phyloP scores from a whole-genome alignment of 2,329 filamentous ascomycete species.

The Endoconidiophora laricicola region DNA sequence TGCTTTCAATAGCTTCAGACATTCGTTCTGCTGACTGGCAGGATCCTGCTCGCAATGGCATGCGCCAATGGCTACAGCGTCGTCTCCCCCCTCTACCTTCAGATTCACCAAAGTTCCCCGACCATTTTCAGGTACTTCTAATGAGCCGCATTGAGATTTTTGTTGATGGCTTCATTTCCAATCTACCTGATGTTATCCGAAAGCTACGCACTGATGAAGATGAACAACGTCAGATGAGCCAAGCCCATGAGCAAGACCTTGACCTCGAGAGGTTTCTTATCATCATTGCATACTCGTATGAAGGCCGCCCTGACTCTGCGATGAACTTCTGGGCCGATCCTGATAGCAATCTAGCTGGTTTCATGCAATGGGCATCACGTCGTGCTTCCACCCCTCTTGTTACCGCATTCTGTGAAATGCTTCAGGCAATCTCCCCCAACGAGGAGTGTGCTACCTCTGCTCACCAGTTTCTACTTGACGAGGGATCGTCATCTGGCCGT shows the following conservation, averaged over 20 bases:
- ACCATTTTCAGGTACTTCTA: conserved; percentile 53
- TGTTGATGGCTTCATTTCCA: conserved; percentile 82
- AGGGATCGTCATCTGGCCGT: conserved; percentile 54
- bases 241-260: conserved; percentile 48
- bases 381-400: conserved; percentile 90
- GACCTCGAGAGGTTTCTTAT: conserved; percentile 82
- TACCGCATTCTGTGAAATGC: conserved; percentile 91
- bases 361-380: conserved; percentile 92
- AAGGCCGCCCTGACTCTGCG: conserved; percentile 68
- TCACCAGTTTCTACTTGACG: conserved; percentile 79
- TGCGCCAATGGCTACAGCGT: conserved; percentile 68
- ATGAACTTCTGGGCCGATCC: conserved; percentile 83
- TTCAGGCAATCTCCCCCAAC: conserved; percentile 73
- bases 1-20: conserved; percentile 70
- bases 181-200: conserved; percentile 82
- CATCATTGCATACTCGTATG: conserved; percentile 81
- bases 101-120: conserved; percentile 52
- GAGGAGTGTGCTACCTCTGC: conserved; percentile 69
- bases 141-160: conserved; percentile 77
- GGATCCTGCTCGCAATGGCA: conserved; percentile 66
- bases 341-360: conserved; percentile 85
- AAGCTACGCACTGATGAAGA: conserved; percentile 80
- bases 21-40: conserved; percentile 70
- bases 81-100: conserved; percentile 54
- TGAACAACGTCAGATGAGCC: conserved; percentile 57